Percentiles rank a stretch among this genome's conserved stretches.
These are phyloP conservation scores for Paramecium sonneborni DNA, from an alignment of 73 alveolate genomes.

Conservation along the genomic window DNA sequence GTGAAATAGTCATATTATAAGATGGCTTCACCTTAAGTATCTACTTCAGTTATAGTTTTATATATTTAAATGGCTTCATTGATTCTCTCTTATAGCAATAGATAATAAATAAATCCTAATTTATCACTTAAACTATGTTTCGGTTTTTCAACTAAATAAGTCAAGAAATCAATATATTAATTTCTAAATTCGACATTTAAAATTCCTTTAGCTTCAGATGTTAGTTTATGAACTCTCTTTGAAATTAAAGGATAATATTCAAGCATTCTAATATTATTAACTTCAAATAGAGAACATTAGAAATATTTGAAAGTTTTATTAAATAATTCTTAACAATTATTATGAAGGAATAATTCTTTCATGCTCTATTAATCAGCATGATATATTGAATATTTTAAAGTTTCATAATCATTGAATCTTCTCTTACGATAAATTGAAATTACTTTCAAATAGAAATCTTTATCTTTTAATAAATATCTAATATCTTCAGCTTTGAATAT, in stretches of 20 bases:
- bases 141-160: slow-evolving; percentile 36
- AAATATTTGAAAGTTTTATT: slow-evolving; percentile 50
- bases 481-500: slow-evolving; percentile 72
- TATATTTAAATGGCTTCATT: slow-evolving; percentile 61
- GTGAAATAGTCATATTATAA: slow-evolving; percentile 77
- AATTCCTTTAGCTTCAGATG: slow-evolving; percentile 67
- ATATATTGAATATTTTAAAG: slow-evolving; percentile 85
- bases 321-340: not conserved
- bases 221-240: slow-evolving; percentile 92
- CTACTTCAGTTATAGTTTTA: not conserved
- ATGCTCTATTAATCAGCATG: slow-evolving; percentile 84
- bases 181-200: slow-evolving; percentile 54
- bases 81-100: slow-evolving; percentile 62
- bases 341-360: slow-evolving; percentile 71
- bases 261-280: slow-evolving; percentile 65
- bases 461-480: slow-evolving; percentile 73
- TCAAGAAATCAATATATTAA: slow-evolving; percentile 49
- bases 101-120: slow-evolving; percentile 59
- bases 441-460: slow-evolving; percentile 79
- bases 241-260: slow-evolving; percentile 93
- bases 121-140: slow-evolving; percentile 52
- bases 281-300: not conserved
- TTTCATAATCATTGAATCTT: slow-evolving; percentile 65
- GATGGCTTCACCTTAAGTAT: slow-evolving; percentile 33
- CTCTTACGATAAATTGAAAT: slow-evolving; percentile 77